Evolutionary conservation across 139 green algal genomes (phyloP), one percentile per base, ranked within the genome.

Genomic region (Edaphochlamys debaryana): DNA sequence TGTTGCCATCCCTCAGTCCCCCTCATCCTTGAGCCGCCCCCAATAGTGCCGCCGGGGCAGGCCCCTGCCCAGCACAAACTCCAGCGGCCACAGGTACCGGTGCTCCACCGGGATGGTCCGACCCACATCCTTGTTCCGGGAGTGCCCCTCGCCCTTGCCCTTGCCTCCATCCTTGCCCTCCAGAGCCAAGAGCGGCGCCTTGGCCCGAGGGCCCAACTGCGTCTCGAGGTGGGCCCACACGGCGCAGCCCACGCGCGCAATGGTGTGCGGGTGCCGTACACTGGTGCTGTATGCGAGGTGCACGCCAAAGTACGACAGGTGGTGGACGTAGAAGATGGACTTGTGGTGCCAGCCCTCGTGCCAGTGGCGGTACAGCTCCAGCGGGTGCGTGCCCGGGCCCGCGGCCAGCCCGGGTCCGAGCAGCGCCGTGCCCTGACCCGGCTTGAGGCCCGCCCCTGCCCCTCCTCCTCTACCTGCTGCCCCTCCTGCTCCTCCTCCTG

Each of bases 351-450:
- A 79, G 9, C 72, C 72, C 36, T 54, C 52, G 2, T 20, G 22
- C 72, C 72, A 79, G 72, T 79, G 72, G 23, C 54, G 72, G 54
- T 79, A 79, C 4, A 29, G 22, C 72, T 56, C 72, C 54, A 79
- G 29, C 0, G 72, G 72, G 17, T 79, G 72, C n/a, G n/a, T n/a
- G n/a, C n/a, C n/a, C n/a, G n/a, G n/a, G n/a, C n/a, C n/a, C n/a
- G n/a, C n/a, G n/a, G n/a, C n/a, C n/a, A n/a, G n/a, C n/a, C n/a
- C n/a, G n/a, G n/a, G n/a, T n/a, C n/a, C n/a, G n/a, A n/a, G n/a
- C n/a, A n/a, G n/a, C n/a, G n/a, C n/a, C n/a, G n/a, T n/a, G n/a
- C n/a, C n/a, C n/a, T n/a, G n/a, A n/a, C n/a, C n/a, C n/a, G 4
- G 48, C 32, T 25, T 37, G 17, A 13, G 19, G 5, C 8, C 34